phyloP scores from a whole-genome alignment of 805 yeast genomes.

The Lipomyces sp. region DNA sequence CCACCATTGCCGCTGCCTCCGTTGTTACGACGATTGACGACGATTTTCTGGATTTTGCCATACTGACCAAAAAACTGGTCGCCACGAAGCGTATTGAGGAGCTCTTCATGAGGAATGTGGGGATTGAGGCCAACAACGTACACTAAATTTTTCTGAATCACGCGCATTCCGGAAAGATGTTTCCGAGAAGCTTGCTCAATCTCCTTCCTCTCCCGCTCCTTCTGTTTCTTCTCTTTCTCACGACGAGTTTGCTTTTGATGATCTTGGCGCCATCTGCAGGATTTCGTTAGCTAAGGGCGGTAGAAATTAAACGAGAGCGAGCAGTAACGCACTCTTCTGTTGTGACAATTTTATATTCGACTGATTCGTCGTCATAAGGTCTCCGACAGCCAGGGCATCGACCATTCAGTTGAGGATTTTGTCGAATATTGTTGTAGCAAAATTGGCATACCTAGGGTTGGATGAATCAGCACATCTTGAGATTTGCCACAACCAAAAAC shows the following conservation, averaged over 20 bases:
- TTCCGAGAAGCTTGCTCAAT: conserved; percentile 73
- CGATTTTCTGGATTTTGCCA: conserved; percentile 92
- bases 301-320: neutral
- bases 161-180: conserved; percentile 93
- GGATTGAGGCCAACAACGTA: conserved; percentile 96
- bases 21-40: conserved; percentile 78
- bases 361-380: conserved; percentile 88
- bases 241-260: conserved; percentile 79
- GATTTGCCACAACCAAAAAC: neutral
- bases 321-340: conserved; percentile 65
- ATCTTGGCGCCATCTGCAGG: conserved; percentile 62
- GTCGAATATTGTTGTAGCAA: conserved; percentile 94
- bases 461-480: neutral
- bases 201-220: conserved; percentile 90
- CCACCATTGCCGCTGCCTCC: conserved; percentile 69
- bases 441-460: conserved; percentile 85
- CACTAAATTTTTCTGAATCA: conserved; percentile 95
- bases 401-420: conserved; percentile 93
- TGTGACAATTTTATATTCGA: conserved; percentile 80
- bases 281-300: neutral
- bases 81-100: conserved; percentile 78
- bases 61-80: conserved; percentile 98
- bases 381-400: conserved; percentile 98
- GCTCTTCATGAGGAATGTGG: conserved; percentile 79
- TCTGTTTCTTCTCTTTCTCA: conserved; percentile 73